Evolutionary conservation across 495 filamentous ascomycete species (phyloP), one percentile per base, ranked within the genome.

Genomic region (Penicillium bialowiezense): DNA sequence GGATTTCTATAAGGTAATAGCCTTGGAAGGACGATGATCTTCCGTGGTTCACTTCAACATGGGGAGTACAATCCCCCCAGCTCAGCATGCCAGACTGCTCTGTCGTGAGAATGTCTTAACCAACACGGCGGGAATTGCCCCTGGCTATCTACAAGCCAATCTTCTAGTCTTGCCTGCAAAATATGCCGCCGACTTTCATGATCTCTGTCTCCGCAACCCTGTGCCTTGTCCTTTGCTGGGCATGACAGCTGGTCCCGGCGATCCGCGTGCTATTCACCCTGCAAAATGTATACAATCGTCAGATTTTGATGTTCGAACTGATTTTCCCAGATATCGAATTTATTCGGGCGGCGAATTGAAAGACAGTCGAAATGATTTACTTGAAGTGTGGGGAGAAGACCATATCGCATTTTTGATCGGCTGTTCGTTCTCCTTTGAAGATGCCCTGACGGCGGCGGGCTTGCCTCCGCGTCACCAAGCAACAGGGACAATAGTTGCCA

Each of bases 331-430:
- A 33, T 83, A 79, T 52, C 75, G 71, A 44, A 58, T 81, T n/a
- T 83, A 79, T 56, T 24, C 63, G 18, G 53, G 70, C 31, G 72
- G 72, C 1, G 61, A 63, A 36, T 50, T 49, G 5, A 19, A 61
- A 3, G 54, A 49, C 2, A 51, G 28, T 12, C 48, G 47, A 14
- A 36, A 53, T 1, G 72, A 79, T 44, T 57, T 85, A 2, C 41
- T 58, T 1, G 57, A 64, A 12, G 50, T 75, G 14, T 83, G 79
- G 81, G 69, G 64, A 0, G 55, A 69, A 13, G 52, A 63, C n/a
- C 75, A 84, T 47, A 71, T 81, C 12, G 79, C 68, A 0, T 83
- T 83, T 45, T 59, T 82, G 5, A 80, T 85, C 36, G 79, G 81
- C 0, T 85, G 78, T 52, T 80, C 75, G 0, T 83, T 73, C 61